A percentile compares a stretch with the other conserved stretches of the same genome.
phyloP scores from a whole-genome alignment of 1,139 yeast genomes.

The Sporopachydermia cereana region DNA sequence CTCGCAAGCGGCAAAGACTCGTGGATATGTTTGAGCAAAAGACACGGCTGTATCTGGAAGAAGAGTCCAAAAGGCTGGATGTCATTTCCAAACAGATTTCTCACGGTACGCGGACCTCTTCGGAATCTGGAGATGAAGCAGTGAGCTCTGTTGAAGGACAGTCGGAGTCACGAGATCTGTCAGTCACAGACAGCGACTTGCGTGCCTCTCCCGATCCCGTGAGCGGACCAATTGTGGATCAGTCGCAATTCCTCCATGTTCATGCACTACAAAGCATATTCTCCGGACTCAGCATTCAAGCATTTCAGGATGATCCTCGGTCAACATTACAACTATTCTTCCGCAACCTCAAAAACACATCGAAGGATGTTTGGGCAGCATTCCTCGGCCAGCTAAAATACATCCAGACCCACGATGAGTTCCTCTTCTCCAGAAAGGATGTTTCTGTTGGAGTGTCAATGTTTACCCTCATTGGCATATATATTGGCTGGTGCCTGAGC shows the following conservation, averaged over 20 bases:
- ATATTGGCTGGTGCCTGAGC: slow-evolving; percentile 1
- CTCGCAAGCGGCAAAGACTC: slow-evolving; percentile 78
- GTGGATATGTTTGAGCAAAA: slow-evolving; percentile 78
- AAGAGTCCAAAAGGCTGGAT: slow-evolving; percentile 21
- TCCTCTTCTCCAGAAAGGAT: background rate
- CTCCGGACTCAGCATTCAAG: background rate
- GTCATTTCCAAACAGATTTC: slow-evolving; percentile 2
- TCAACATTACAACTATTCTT: background rate
- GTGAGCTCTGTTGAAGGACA: background rate
- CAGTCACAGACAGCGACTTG: too few species aligned
- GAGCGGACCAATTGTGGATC: background rate
- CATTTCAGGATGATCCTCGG: background rate
- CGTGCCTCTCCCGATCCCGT: background rate
- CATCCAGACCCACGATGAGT: background rate
- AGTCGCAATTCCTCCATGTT: background rate
- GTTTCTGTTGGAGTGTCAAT: background rate
- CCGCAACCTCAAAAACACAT: background rate
- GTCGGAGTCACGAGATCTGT: too few species aligned
- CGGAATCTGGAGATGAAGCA: background rate
- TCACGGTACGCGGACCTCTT: background rate
- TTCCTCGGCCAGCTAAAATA: background rate
- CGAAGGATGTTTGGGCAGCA: background rate
- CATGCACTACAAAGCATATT: background rate
- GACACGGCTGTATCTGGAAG: slow-evolving; percentile 45
- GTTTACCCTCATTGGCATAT: background rate